These are phyloP conservation scores for Ajuga reptans DNA, from an alignment of 305 asterid species.

Conservation along the genomic window DNA sequence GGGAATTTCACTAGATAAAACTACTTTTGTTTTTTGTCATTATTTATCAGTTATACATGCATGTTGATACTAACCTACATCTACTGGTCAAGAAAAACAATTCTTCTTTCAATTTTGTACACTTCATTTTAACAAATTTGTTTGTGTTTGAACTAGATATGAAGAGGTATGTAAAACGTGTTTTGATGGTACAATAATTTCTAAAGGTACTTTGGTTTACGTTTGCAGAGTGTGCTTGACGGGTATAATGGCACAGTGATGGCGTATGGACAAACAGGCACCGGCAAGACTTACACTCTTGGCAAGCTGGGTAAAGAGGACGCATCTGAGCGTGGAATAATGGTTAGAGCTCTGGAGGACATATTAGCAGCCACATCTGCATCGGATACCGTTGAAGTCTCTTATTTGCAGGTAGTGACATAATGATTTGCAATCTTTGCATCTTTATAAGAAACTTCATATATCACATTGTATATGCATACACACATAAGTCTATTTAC, in stretches of 20 bases:
- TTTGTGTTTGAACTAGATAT: not conserved
- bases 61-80: not conserved
- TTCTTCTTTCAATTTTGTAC: not conserved
- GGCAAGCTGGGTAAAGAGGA: slow-evolving; percentile 72
- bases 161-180: not conserved
- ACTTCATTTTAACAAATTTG: not conserved
- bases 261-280: slow-evolving; percentile 96
- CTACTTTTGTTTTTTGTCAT: not conserved
- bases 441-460: no score
- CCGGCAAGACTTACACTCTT: slow-evolving; percentile 89
- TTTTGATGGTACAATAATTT: slow-evolving; percentile 7
- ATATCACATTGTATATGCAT: not conserved
- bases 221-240: slow-evolving; percentile 76
- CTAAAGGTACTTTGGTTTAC: slow-evolving; percentile 14
- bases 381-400: slow-evolving; percentile 64
- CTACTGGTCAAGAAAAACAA: not conserved
- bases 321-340: slow-evolving; percentile 79
- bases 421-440: not conserved
- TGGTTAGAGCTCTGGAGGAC: slow-evolving; percentile 90
- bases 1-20: not conserved
- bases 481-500: not conserved
- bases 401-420: slow-evolving; percentile 66
- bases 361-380: slow-evolving; percentile 46
- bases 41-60: not conserved
- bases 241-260: slow-evolving; percentile 92